Base-by-base conservation (phyloP, 805 yeast species). In the Starmerella powellii region DNA sequence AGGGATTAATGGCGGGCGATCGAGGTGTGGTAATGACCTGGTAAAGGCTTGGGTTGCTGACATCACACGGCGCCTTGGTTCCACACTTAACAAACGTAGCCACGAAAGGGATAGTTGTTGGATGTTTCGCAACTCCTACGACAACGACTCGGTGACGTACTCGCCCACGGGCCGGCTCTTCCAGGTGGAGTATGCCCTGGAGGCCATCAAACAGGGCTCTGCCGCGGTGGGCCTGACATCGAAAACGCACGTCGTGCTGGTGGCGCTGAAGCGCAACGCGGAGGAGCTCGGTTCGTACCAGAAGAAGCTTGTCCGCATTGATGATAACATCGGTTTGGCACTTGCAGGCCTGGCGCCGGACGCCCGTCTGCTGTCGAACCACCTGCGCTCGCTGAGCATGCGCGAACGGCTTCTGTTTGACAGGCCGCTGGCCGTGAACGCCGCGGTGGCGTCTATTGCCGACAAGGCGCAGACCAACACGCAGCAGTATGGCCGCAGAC, bases 291-390 rank as follows among this genome's bases (percentile, higher is more conserved):
- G 98, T 20, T 85, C 96, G 31, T 91, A 87, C 63, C 99, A 91
- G 61, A 84, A 83, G 71, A 91, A 91, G 61, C 72, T 91, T 55
- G 80, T 88, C 60, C 79, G 82, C 59, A 78, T 93, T 44, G 99
- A 91, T 61, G 80, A 79, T 48, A 97, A 91, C 61, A 65, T 91
- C 72, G 99, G 97, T 27, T 72, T 91, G 50, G 95, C 95, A 1
- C 71, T 91, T 43, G 95, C 99, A 1, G 99, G 99, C 8, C 74
- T 91, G 56, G 96, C 97, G 0, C 97, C 99, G 15, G 99, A 91
- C 60, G 98, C 97, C 19, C 73, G 99, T 52, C 94, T 91, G 30
- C 70, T 91, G 53, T 78, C 94, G 38, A 91, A 85, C 59, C 87
- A 69, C 63, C 68, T 91, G 55, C 76, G 97, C 61, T 86, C 84